phyloP scores from a whole-genome alignment of 108 stramenopile genomes.

The Cyclotella baltica region DNA sequence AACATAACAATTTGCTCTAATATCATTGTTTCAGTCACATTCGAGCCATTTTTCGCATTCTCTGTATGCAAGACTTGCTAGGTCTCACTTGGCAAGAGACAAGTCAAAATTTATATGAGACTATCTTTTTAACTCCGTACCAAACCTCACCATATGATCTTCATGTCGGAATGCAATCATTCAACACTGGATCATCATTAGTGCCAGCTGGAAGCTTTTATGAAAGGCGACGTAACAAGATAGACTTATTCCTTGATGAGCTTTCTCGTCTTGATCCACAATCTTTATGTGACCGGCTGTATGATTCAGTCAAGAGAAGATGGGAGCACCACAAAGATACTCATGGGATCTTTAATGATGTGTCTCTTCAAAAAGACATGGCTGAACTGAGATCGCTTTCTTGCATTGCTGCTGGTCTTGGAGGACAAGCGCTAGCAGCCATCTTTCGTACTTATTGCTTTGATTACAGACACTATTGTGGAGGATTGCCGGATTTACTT shows the following conservation, averaged over 20 bases:
- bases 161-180: slow-evolving; percentile 62
- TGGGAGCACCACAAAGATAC: slow-evolving; percentile 37
- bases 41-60: slow-evolving; percentile 77
- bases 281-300: slow-evolving; percentile 61
- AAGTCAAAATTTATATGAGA: slow-evolving; percentile 31
- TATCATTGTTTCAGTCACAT: too few species aligned
- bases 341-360: slow-evolving; percentile 44
- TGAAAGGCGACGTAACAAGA: slow-evolving; percentile 49
- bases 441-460: slow-evolving; percentile 76
- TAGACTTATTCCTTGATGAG: slow-evolving; percentile 60
- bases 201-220: slow-evolving; percentile 59
- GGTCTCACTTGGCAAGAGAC: neutral
- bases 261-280: slow-evolving; percentile 47
- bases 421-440: slow-evolving; percentile 65
- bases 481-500: slow-evolving; percentile 80
- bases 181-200: neutral
- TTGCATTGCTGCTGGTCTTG: slow-evolving; percentile 75
- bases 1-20: too few species aligned
- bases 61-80: slow-evolving; percentile 52
- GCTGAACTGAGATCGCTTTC: slow-evolving; percentile 70
- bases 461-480: slow-evolving; percentile 88
- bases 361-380: slow-evolving; percentile 60
- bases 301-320: slow-evolving; percentile 53
- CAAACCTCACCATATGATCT: slow-evolving; percentile 86
- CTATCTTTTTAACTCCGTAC: slow-evolving; percentile 76